Conservation (phyloP, 208 protist genomes). For the Leishmania amazonensis region DNA sequence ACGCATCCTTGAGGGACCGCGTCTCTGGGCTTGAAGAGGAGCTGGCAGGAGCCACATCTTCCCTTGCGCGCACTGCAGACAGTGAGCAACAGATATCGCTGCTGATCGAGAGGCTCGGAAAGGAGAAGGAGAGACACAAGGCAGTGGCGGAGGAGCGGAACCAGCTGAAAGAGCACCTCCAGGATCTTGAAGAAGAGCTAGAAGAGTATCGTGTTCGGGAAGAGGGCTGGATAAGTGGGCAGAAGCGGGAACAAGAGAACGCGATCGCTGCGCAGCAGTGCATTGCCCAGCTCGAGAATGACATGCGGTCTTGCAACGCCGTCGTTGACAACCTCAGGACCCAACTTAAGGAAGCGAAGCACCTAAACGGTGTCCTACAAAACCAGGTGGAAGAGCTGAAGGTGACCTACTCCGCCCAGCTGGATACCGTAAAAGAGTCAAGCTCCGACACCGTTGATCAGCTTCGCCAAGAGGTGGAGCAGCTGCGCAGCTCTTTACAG, state of each 20-base stretch:
- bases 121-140: constrained; percentile 57
- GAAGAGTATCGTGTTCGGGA: constrained; percentile 45
- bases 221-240: constrained; percentile 27
- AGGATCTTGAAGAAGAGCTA: constrained; percentile 44
- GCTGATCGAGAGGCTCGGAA: constrained; percentile 59
- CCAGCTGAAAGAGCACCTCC: constrained; percentile 41
- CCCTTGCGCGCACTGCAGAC: constrained; percentile 18
- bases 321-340: constrained; percentile 32
- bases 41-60: constrained; percentile 21
- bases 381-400: constrained; percentile 41
- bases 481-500: constrained; percentile 46
- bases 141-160: constrained; percentile 28
- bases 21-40: constrained; percentile 34
- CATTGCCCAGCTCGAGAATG: constrained; percentile 40
- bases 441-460: constrained; percentile 34
- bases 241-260: constrained; percentile 21
- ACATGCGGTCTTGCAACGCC: constrained; percentile 20
- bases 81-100: constrained; percentile 43
- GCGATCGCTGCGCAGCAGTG: constrained; percentile 36
- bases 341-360: constrained; percentile 28
- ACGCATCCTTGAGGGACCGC: constrained; percentile 23
- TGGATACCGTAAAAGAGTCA: constrained; percentile 36
- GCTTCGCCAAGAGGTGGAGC: constrained; percentile 51
- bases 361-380: constrained; percentile 27
- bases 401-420: constrained; percentile 23